Evolutionary conservation across 225 moss, liverwort and hornwort genomes (phyloP), one percentile per base, ranked within the genome.

Genomic region (Polytrichum commune): DNA sequence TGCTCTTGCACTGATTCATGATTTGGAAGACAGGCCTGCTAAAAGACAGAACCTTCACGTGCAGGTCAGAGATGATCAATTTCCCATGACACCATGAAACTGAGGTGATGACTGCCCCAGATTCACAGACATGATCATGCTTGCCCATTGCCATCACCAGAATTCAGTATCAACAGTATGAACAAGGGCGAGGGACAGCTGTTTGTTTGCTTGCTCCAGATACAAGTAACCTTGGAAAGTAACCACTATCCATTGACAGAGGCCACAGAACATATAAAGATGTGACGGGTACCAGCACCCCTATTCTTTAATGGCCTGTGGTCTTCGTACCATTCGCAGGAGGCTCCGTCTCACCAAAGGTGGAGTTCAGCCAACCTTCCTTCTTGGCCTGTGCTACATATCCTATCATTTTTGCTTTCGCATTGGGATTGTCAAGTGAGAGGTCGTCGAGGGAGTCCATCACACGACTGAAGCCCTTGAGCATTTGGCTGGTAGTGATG

Each of bases 401-500:
- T 18, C 67, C 63, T 30, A 76, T 74, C 60, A 88, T 90, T 63
- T 98, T 94, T n/a, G 77, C 91, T 77, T 80, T 86, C 5, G 97
- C 97, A 55, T 88, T 85, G 18, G 94, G 97, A 70, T 90, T 92
- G 55, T 98, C 97, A n/a, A 98, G 87, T 8, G 97, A 86, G 22
- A 98, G 94, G 64, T 98, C 97, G 66, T 98, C 97, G 55, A 98
- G 73, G 7, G 84, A 73, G 69, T 97, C 97, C 61, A 83, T 79
- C 54, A 97, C 79, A 22, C 97, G 90, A 29, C 76, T 79, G 65
- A 94, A 98, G 29, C 97, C 97, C 71, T 98, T 92, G 10, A 88
- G 68, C 97, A 93, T 98, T 80, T 98, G 97, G 71, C 91, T 98
- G 29, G 97, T 98, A 2, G 94, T 98, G 19, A 98, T 87, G 28